phyloP scores from a whole-genome alignment of 441 rosid species.

The Pelargonium fulgidum region DNA sequence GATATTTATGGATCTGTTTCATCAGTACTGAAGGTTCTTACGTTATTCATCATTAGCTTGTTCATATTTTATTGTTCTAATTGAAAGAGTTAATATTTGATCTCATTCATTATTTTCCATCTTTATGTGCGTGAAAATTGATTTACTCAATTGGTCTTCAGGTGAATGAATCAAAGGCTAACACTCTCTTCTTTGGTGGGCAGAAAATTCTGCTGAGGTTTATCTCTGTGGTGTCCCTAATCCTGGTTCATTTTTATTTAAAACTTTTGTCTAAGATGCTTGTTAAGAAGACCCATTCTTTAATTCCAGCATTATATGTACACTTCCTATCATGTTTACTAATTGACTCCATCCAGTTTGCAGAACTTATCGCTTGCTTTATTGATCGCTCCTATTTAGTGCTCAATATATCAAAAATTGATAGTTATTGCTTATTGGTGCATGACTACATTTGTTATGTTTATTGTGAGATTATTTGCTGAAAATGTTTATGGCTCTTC shows the following conservation, averaged over 20 bases:
- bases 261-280: background rate
- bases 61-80: constrained; percentile 6
- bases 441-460: too few relatives aligned
- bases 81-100: background rate
- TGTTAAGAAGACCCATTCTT: background rate
- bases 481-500: too few relatives aligned
- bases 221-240: constrained; percentile 14
- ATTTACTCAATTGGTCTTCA: constrained; percentile 28
- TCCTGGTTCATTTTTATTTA: background rate
- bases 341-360: too few relatives aligned
- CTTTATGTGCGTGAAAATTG: background rate
- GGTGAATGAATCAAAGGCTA: constrained; percentile 71
- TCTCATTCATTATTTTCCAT: background rate
- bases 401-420: too few relatives aligned
- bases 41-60: constrained; percentile 10
- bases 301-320: background rate
- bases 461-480: too few relatives aligned
- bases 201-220: constrained; percentile 64
- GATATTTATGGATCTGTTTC: constrained; percentile 86
- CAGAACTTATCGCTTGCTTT: too few relatives aligned
- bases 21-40: constrained; percentile 66
- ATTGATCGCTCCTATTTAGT: too few relatives aligned
- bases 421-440: too few relatives aligned
- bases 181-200: constrained; percentile 41
- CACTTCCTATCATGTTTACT: too few relatives aligned